Percentiles rank a stretch among this genome's conserved stretches.
Evolutionary conservation across 176 grass and related monocot species (phyloP).

Genomic region (Panicum miliaceum): DNA sequence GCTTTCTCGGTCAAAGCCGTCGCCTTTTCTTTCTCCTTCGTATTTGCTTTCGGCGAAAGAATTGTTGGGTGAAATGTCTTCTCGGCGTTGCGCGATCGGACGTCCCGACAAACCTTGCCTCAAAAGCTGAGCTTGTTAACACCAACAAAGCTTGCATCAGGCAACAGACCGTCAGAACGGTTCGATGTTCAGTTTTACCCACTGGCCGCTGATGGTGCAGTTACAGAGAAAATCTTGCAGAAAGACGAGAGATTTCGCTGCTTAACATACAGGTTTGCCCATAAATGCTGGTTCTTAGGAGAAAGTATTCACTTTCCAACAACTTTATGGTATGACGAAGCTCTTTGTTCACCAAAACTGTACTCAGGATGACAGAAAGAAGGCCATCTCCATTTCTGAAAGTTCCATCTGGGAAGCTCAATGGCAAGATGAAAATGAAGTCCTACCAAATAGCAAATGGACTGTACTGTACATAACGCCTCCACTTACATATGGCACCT

Average conservation of each 20-base stretch:
- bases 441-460: constrained; percentile 42
- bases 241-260: not conserved
- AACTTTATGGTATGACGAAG: not conserved
- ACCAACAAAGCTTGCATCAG: not conserved
- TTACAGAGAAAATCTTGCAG: not conserved
- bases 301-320: not conserved
- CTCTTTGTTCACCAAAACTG: not conserved
- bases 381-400: not conserved
- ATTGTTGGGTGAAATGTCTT: constrained; percentile 1
- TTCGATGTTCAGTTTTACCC: not conserved
- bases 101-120: constrained; percentile 29
- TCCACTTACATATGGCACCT: constrained; percentile 42
- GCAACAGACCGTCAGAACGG: not conserved
- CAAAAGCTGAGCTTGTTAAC: constrained; percentile 28
- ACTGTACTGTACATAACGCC: constrained; percentile 60
- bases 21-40: not conserved
- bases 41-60: constrained; percentile 22
- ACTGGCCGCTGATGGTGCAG: not conserved
- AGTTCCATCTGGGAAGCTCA: constrained; percentile 10
- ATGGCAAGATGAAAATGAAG: constrained; percentile 2
- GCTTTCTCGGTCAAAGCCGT: constrained; percentile 18
- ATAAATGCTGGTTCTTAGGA: not conserved
- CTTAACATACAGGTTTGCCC: not conserved
- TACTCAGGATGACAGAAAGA: not conserved
- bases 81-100: not conserved